Evolutionary conservation across 176 grass and related monocot species (phyloP).

Genomic region (Rhynchospora breviuscula): DNA sequence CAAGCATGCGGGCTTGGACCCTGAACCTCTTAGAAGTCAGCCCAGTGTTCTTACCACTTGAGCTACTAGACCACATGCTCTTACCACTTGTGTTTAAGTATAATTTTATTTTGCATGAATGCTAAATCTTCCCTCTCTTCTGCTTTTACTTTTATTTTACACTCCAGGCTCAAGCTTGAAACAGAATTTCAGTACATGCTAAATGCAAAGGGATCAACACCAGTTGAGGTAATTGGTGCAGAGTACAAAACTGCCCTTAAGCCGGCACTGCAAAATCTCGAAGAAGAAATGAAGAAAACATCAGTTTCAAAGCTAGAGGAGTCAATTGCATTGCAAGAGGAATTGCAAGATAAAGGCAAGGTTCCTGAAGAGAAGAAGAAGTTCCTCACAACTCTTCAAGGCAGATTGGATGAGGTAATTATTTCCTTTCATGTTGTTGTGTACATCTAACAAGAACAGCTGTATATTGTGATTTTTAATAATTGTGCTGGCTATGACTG

Average conservation of each 20-base stretch:
- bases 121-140: not conserved
- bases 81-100: not conserved
- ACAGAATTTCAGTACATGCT: slow-evolving; percentile 66
- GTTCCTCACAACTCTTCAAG: slow-evolving; percentile 37
- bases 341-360: slow-evolving; percentile 47
- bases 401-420: slow-evolving; percentile 49
- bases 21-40: too few relatives aligned
- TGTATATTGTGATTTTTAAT: not conserved
- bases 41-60: too few relatives aligned
- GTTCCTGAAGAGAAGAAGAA: slow-evolving; percentile 54
- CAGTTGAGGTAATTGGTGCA: slow-evolving; percentile 51
- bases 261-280: slow-evolving; percentile 45
- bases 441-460: not conserved
- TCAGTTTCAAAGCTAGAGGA: slow-evolving; percentile 47
- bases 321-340: slow-evolving; percentile 45
- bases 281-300: slow-evolving; percentile 49
- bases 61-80: too few relatives aligned
- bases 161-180: slow-evolving; percentile 66
- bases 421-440: slow-evolving; percentile 17
- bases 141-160: not conserved
- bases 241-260: slow-evolving; percentile 66
- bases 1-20: too few relatives aligned
- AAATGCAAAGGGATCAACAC: slow-evolving; percentile 59
- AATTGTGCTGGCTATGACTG: not conserved
- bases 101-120: not conserved